These are phyloP conservation scores for Boletus pseudopeckii DNA, from an alignment of 768 basidiomycete species.

Conservation along the genomic window DNA sequence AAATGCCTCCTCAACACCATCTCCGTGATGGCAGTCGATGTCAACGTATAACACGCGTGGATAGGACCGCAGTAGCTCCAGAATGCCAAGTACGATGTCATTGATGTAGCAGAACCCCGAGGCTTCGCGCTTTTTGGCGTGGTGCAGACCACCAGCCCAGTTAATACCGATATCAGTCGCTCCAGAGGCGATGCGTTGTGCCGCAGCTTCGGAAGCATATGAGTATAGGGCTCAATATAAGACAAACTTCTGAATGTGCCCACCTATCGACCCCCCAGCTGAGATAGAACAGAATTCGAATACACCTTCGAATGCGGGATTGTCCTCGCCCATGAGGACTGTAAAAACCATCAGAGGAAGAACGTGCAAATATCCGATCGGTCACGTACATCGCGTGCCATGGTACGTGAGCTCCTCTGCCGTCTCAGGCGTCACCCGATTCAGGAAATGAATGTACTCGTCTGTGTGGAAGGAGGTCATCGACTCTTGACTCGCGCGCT, in stretches of 20 bases:
- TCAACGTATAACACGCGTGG: slow-evolving; percentile 95
- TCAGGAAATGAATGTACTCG: slow-evolving; percentile 93
- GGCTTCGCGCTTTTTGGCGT: slow-evolving; percentile 98
- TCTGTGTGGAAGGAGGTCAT: slow-evolving; percentile 98
- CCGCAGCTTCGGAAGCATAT: slow-evolving; percentile 54
- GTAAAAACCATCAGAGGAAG: slow-evolving; percentile 3
- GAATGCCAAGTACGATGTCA: slow-evolving; percentile 91
- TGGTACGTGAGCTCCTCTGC: slow-evolving; percentile 80
- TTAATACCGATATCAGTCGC: slow-evolving; percentile 84
- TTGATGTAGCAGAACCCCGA: slow-evolving; percentile 99
- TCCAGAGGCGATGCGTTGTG: slow-evolving; percentile 74
- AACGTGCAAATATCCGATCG: not conserved
- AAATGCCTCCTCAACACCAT: slow-evolving; percentile 98
- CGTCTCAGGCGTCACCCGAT: slow-evolving; percentile 88
- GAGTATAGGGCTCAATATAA: not conserved
- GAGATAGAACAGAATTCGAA: slow-evolving; percentile 98
- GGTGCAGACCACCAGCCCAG: slow-evolving; percentile 98
- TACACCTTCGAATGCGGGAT: slow-evolving; percentile 93
- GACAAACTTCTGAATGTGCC: slow-evolving; percentile 20
- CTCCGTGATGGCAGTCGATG: slow-evolving; percentile 98
- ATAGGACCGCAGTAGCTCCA: slow-evolving; percentile 84
- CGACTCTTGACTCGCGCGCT: slow-evolving; percentile 63
- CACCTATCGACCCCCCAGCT: slow-evolving; percentile 91
- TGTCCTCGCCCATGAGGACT: slow-evolving; percentile 83
- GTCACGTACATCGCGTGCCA: slow-evolving; percentile 73